Evolutionary conservation across 768 basidiomycete species (phyloP).

Genomic region (Tephrocybe sp.): DNA sequence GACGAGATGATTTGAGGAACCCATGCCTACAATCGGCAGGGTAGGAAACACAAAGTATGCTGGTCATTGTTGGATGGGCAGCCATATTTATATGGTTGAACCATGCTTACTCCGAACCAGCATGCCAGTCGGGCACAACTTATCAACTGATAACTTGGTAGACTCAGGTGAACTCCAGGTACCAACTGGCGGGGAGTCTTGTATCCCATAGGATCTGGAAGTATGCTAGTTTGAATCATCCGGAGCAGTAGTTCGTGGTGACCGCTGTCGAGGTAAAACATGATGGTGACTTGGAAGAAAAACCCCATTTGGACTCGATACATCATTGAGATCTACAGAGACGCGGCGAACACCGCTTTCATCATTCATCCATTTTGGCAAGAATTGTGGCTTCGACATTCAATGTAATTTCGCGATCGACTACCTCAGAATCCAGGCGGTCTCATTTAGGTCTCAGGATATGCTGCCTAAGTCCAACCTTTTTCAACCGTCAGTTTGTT

Average conservation of each 20-base stretch:
- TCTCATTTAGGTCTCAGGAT: no score
- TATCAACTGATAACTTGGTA: conserved; percentile 7
- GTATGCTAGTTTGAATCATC: conserved; percentile 8
- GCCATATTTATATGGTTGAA: conserved; percentile 13
- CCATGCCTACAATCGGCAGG: conserved; percentile 14
- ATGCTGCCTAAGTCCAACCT: no score
- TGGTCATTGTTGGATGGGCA: not conserved
- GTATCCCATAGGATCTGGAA: conserved; percentile 4
- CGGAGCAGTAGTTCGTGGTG: conserved; percentile 2
- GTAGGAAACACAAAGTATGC: conserved; percentile 7
- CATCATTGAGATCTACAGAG: conserved; percentile 5
- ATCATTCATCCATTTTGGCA: no score
- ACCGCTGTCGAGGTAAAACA: not conserved
- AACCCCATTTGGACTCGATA: conserved; percentile 9
- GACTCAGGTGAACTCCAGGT: conserved; percentile 15
- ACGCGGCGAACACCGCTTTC: no score
- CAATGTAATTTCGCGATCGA: no score
- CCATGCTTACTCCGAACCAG: conserved; percentile 10
- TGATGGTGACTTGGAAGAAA: no score
- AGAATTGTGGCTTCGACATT: no score
- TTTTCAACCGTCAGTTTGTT: no score
- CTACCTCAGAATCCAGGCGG: no score
- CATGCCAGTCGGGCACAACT: conserved; percentile 4
- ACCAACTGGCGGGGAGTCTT: no score
- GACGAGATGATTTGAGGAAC: conserved; percentile 8